Percentiles rank a stretch among this genome's conserved stretches.
Conservation (phyloP, 495 filamentous ascomycete species). For the Penicillium dipodomyicola region DNA sequence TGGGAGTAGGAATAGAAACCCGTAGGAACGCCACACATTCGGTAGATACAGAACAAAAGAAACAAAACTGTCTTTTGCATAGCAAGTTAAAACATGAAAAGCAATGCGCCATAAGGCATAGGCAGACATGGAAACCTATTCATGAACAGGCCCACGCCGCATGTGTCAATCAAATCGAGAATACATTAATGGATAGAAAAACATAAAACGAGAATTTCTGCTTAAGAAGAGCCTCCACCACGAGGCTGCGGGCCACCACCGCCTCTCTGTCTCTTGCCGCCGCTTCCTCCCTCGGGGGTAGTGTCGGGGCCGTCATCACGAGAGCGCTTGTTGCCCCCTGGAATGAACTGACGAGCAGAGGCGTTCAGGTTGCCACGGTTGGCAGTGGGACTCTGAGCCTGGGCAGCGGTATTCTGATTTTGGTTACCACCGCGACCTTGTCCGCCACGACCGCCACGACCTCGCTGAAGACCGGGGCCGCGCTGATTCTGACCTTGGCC, state of each 20-base stretch:
- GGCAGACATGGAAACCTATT: background rate
- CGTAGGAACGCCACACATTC: constrained; percentile 9
- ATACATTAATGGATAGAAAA: constrained; percentile 15
- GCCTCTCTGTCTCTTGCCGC: constrained; percentile 55
- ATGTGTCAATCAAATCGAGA: constrained; percentile 7
- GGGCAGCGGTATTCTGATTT: constrained; percentile 22
- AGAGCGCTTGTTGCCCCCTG: constrained; percentile 62
- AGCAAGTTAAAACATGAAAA: background rate
- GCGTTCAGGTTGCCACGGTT: constrained; percentile 47
- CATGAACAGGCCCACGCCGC: background rate
- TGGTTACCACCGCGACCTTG: constrained; percentile 50
- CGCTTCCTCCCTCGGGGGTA: constrained; percentile 34
- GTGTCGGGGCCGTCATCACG: constrained; percentile 60
- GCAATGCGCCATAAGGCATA: background rate
- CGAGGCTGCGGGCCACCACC: constrained; percentile 42
- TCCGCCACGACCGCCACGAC: constrained; percentile 42
- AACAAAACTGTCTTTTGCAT: background rate
- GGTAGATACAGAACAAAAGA: constrained; percentile 22
- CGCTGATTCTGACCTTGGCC: constrained; percentile 28
- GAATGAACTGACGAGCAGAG: constrained; percentile 59
- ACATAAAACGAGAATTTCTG: constrained; percentile 15
- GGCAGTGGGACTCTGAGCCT: constrained; percentile 29
- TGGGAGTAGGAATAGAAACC: background rate
- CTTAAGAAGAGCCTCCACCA: constrained; percentile 20
- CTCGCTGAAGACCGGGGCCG: constrained; percentile 46